phyloP scores from a whole-genome alignment of 345 rosid species.

The Hevea brasiliensis region DNA sequence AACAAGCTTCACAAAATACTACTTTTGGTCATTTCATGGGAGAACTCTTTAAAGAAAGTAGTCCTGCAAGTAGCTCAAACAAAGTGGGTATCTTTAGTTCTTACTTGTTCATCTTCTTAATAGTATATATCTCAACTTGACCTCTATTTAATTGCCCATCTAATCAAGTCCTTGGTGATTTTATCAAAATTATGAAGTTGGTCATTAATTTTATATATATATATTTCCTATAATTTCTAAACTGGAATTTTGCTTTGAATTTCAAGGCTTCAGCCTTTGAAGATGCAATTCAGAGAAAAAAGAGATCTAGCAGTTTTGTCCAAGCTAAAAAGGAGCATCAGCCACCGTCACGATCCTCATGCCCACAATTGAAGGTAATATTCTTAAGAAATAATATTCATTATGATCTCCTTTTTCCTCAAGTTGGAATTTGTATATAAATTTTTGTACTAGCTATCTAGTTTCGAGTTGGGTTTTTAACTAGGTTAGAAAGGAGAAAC shows the following conservation, averaged over 20 bases:
- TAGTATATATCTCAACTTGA: too few relatives aligned
- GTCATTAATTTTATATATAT: too few relatives aligned
- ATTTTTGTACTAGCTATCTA: too few relatives aligned
- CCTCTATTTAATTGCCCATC: not conserved
- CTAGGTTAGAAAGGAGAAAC: conserved; percentile 56
- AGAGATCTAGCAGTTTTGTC: conserved; percentile 12
- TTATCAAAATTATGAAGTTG: too few relatives aligned
- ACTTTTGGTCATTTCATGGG: conserved; percentile 2
- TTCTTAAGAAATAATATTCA: not conserved
- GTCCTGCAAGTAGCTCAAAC: conserved; percentile 30
- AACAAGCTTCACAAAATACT: conserved; percentile 20
- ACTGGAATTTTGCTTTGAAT: not conserved
- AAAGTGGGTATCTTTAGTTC: conserved; percentile 23
- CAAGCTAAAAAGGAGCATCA: conserved; percentile 25
- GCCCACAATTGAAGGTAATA: conserved; percentile 37
- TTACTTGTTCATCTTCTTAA: not conserved
- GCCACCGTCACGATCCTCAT: conserved; percentile 22
- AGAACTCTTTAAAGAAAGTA: conserved; percentile 13
- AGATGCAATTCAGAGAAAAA: conserved; percentile 19
- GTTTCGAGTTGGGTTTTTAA: not conserved
- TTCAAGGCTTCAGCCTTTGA: conserved; percentile 7
- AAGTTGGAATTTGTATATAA: not conserved
- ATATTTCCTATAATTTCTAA: not conserved
- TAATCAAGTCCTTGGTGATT: not conserved
- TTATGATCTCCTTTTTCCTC: not conserved